These are phyloP conservation scores for Rhamnella rubrinervis DNA, from an alignment of 331 rosid genomes.

Conservation along the genomic window DNA sequence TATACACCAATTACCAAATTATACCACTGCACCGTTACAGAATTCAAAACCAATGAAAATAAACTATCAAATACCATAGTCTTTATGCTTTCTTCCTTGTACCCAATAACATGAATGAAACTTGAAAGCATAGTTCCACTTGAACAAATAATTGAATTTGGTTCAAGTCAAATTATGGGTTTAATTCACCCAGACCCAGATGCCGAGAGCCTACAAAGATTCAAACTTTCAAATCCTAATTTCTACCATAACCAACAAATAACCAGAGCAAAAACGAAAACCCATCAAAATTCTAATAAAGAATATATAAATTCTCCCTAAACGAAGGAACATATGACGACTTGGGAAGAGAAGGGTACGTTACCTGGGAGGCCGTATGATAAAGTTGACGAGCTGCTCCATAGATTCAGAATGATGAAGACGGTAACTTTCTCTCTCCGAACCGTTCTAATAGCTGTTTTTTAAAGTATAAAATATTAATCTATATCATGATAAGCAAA, in stretches of 20 bases:
- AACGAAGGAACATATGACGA: slow-evolving; percentile 5
- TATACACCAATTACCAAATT: neutral
- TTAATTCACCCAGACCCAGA: slow-evolving; percentile 21
- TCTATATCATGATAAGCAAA: neutral
- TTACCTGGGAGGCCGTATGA: slow-evolving; percentile 84
- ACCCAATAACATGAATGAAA: neutral
- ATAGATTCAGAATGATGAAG: slow-evolving; percentile 40
- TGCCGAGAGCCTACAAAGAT: slow-evolving; percentile 22
- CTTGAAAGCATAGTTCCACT: slow-evolving; percentile 2
- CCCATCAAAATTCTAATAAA: slow-evolving; percentile 28
- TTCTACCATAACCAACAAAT: slow-evolving; percentile 27
- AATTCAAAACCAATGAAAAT: slow-evolving; percentile 2
- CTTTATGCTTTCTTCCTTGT: slow-evolving; percentile 3
- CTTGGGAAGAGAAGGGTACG: neutral
- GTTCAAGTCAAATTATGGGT: slow-evolving; percentile 20
- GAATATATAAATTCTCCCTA: neutral
- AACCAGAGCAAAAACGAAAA: slow-evolving; percentile 21
- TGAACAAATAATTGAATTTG: slow-evolving; percentile 20
- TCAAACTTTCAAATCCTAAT: slow-evolving; percentile 18
- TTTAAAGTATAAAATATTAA: neutral
- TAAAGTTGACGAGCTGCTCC: slow-evolving; percentile 83
- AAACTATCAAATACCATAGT: neutral
- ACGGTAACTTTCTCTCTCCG: slow-evolving; percentile 15
- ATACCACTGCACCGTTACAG: neutral
- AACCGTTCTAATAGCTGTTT: slow-evolving; percentile 23